phyloP scores from a whole-genome alignment of 2,329 filamentous ascomycete species.

The Hypoxylon sp. region DNA sequence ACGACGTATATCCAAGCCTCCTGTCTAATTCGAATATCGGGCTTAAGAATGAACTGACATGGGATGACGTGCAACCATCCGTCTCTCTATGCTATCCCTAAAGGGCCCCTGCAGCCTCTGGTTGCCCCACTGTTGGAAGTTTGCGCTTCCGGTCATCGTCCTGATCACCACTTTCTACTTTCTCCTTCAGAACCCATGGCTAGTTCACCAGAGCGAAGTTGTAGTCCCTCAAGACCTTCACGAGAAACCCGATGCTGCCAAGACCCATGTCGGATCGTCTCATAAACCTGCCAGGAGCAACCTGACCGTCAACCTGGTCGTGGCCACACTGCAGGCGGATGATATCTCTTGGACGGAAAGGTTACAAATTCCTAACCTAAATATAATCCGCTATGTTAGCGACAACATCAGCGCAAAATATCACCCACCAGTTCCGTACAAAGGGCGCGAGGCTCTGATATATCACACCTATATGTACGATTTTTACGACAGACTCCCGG shows the following conservation, averaged over 20 bases:
- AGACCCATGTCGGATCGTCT: slow-evolving; percentile 5
- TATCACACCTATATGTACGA: slow-evolving; percentile 70
- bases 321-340: slow-evolving; percentile 42
- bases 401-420: slow-evolving; percentile 57
- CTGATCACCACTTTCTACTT: slow-evolving; percentile 13
- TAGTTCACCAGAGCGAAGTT: too few species aligned
- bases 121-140: slow-evolving; percentile 31
- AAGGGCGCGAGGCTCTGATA: slow-evolving; percentile 69
- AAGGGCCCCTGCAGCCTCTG: slow-evolving; percentile 27
- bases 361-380: slow-evolving; percentile 46
- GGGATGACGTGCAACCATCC: slow-evolving; percentile 30
- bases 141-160: slow-evolving; percentile 22
- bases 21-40: slow-evolving; percentile 4
- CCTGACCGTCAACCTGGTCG: slow-evolving; percentile 44
- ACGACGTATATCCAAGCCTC: background rate
- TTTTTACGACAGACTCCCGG: slow-evolving; percentile 66
- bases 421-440: slow-evolving; percentile 60
- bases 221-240: slow-evolving; percentile 19
- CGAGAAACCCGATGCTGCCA: slow-evolving; percentile 24
- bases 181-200: slow-evolving; percentile 23
- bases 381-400: slow-evolving; percentile 56
- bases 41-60: slow-evolving; percentile 10
- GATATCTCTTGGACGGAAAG: slow-evolving; percentile 46
- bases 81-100: slow-evolving; percentile 25
- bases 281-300: slow-evolving; percentile 20